phyloP scores from a whole-genome alignment of 2,329 filamentous ascomycete species.

The Aspergillus pseudoglaucus region DNA sequence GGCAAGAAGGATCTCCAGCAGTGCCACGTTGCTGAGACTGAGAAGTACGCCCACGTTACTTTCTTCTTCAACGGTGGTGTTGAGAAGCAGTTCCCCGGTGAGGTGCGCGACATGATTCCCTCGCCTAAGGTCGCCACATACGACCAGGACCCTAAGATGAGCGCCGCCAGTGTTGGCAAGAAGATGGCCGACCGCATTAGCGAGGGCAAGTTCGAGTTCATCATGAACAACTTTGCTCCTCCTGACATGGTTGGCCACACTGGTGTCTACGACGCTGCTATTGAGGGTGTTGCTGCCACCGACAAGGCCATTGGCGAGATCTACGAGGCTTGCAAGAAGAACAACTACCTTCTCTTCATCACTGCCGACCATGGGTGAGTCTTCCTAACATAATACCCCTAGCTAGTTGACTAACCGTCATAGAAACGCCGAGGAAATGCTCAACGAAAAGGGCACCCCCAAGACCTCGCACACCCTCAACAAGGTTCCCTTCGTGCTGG shows the following conservation, averaged over 20 bases:
- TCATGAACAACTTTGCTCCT: conserved; percentile 99
- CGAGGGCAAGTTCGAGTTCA: conserved; percentile 83
- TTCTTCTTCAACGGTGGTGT: conserved; percentile 99
- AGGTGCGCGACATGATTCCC: conserved; percentile 87
- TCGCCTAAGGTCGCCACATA: conserved; percentile 95
- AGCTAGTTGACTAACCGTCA: conserved; percentile 16
- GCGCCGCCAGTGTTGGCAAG: conserved; percentile 78
- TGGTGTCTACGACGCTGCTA: conserved; percentile 90
- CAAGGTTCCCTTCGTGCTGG: conserved; percentile 97
- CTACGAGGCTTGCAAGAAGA: conserved; percentile 87
- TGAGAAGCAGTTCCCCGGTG: conserved; percentile 89
- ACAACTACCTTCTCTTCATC: conserved; percentile 89
- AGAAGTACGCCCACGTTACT: conserved; percentile 98
- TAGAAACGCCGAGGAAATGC: conserved; percentile 96
- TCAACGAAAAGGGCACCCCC: conserved; percentile 88
- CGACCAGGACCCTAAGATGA: conserved; percentile 93
- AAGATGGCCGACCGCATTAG: conserved; percentile 82
- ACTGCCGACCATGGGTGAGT: conserved; percentile 84
- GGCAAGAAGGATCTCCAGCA: conserved; percentile 84
- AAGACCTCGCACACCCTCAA: conserved; percentile 98
- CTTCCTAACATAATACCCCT: neutral
- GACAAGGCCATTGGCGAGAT: conserved; percentile 92
- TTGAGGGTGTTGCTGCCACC: conserved; percentile 75
- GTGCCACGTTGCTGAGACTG: conserved; percentile 95
- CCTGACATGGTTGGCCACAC: conserved; percentile 99